Percentiles rank a stretch among this genome's conserved stretches.
phyloP scores from a whole-genome alignment of 176 grass and related monocot genomes.

The Calamus simplicifolius region DNA sequence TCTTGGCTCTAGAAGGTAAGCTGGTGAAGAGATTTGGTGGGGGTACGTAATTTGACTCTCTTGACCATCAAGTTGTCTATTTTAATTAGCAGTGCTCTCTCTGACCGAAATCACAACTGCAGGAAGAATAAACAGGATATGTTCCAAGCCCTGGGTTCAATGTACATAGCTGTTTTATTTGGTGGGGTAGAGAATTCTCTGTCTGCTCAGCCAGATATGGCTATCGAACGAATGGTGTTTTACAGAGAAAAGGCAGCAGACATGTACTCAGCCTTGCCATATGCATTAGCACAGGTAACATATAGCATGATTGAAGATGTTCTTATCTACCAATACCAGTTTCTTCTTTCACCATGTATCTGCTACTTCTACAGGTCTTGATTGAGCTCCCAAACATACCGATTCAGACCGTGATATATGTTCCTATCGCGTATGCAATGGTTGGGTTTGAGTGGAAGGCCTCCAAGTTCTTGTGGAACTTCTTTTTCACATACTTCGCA shows the following conservation, averaged over 20 bases:
- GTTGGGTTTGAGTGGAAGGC: constrained; percentile 80
- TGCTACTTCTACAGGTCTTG: constrained; percentile 40
- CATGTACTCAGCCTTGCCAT: constrained; percentile 87
- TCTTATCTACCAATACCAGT: no score
- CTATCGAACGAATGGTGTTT: constrained; percentile 75
- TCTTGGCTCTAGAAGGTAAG: constrained; percentile 69
- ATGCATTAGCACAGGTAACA: constrained; percentile 92
- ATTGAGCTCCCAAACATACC: constrained; percentile 77
- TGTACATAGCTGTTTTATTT: constrained; percentile 66
- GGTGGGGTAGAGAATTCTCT: constrained; percentile 54
- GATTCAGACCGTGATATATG: constrained; percentile 50
- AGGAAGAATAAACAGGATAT: constrained; percentile 47
- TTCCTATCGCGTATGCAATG: constrained; percentile 73
- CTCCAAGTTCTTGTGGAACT: constrained; percentile 78
- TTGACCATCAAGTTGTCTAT: no score
- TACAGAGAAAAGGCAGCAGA: constrained; percentile 89
- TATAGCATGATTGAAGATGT: not conserved
- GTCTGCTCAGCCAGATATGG: constrained; percentile 78
- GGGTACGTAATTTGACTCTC: no score
- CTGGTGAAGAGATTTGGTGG: no score
- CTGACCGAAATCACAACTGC: no score
- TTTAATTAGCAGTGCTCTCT: no score
- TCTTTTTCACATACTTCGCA: constrained; percentile 84
- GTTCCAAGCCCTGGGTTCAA: constrained; percentile 82
- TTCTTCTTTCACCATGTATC: not conserved